phyloP scores from a whole-genome alignment of 139 green algal species.

The Gonium pectorale region DNA sequence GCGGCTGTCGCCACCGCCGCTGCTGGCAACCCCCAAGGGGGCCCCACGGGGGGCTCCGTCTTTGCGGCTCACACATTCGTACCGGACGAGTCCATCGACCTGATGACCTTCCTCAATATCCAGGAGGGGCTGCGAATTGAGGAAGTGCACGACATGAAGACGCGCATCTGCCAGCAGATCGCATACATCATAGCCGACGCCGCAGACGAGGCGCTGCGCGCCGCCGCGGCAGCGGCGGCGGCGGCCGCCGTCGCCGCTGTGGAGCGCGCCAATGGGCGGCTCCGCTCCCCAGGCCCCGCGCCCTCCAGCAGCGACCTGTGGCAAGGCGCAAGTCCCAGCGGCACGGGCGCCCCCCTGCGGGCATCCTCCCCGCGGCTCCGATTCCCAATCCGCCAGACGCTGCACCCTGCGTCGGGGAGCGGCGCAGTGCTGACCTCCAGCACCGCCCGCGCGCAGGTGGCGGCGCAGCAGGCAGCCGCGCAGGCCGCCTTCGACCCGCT shows the following conservation, averaged over 20 bases:
- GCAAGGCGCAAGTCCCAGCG: no score
- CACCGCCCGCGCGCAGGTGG: background rate
- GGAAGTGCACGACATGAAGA: slow-evolving; percentile 45
- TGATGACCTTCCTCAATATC: slow-evolving; percentile 39
- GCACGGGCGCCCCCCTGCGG: no score
- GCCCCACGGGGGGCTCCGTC: background rate
- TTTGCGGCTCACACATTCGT: background rate
- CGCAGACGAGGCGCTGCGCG: slow-evolving; percentile 37
- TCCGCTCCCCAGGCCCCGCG: background rate
- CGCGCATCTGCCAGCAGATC: slow-evolving; percentile 42
- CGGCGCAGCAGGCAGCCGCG: background rate
- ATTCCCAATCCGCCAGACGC: no score
- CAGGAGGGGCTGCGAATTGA: slow-evolving; percentile 48
- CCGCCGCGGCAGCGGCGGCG: slow-evolving; percentile 4
- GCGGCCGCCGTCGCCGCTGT: slow-evolving; percentile 27
- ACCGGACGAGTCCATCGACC: slow-evolving; percentile 8
- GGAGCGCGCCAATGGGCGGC: slow-evolving; percentile 23
- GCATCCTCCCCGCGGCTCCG: no score
- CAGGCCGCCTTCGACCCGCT: slow-evolving; percentile 28
- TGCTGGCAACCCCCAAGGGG: background rate
- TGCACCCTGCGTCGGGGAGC: no score
- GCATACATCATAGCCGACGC: slow-evolving; percentile 53
- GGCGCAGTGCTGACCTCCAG: background rate
- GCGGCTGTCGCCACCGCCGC: background rate
- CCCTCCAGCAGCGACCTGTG: no score